Conservation (phyloP, 2,329 filamentous ascomycete species). For the Corniculantispora saksenae region DNA sequence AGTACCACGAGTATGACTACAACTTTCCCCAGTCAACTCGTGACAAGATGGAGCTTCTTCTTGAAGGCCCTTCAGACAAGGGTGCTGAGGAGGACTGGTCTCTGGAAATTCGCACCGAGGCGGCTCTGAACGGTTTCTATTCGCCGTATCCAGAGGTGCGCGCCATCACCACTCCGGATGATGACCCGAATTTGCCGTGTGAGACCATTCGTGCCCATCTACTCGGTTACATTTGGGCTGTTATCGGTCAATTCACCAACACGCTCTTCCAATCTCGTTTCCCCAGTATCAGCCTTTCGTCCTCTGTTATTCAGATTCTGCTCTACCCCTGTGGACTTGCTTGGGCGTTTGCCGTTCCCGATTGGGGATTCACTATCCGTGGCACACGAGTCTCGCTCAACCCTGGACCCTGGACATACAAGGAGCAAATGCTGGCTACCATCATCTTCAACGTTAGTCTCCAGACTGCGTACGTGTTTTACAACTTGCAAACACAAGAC, state of each 20-base stretch:
- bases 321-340: slow-evolving; percentile 14
- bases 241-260: slow-evolving; percentile 17
- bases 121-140: slow-evolving; percentile 13
- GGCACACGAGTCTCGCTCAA: slow-evolving; percentile 34
- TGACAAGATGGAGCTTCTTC: slow-evolving; percentile 22
- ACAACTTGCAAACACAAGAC: slow-evolving; percentile 38
- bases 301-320: slow-evolving; percentile 13
- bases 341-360: neutral
- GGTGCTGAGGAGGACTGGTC: slow-evolving; percentile 19
- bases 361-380: slow-evolving; percentile 14
- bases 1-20: slow-evolving; percentile 29
- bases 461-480: slow-evolving; percentile 37
- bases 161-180: slow-evolving; percentile 10
- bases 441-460: slow-evolving; percentile 40
- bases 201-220: slow-evolving; percentile 13
- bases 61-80: slow-evolving; percentile 23
- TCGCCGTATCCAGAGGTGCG: slow-evolving; percentile 17
- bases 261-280: slow-evolving; percentile 12
- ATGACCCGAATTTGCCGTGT: slow-evolving; percentile 11
- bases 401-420: slow-evolving; percentile 41
- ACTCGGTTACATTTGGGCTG: slow-evolving; percentile 17
- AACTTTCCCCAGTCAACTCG: slow-evolving; percentile 26
- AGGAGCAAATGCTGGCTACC: slow-evolving; percentile 42
- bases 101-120: slow-evolving; percentile 12
- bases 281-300: slow-evolving; percentile 11